Conservation (phyloP, 352 stramenopile species). For the Phytophthora pluvialis region DNA sequence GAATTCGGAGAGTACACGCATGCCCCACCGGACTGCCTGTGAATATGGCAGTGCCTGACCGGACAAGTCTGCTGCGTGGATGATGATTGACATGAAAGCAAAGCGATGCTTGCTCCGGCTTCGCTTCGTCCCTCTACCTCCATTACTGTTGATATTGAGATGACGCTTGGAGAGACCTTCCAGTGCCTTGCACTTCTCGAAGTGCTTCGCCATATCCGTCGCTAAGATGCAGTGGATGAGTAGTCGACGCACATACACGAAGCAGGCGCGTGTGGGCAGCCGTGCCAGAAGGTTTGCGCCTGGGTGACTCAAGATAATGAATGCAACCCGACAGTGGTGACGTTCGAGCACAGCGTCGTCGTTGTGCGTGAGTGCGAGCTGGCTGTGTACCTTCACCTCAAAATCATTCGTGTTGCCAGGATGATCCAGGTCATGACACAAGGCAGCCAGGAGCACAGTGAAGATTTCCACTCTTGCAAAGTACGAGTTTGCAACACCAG, state of each 20-base stretch:
- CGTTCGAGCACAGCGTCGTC: slow-evolving; percentile 84
- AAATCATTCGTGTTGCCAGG: slow-evolving; percentile 88
- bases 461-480: slow-evolving; percentile 64
- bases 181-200: slow-evolving; percentile 69
- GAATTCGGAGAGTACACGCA: slow-evolving; percentile 73
- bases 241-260: slow-evolving; percentile 56
- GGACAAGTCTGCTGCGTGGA: slow-evolving; percentile 77
- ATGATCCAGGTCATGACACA: slow-evolving; percentile 84
- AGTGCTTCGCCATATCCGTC: slow-evolving; percentile 82
- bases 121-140: slow-evolving; percentile 40
- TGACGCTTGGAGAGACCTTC: slow-evolving; percentile 57
- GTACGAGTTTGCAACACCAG: slow-evolving; percentile 43
- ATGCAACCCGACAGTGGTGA: slow-evolving; percentile 77
- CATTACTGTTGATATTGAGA: slow-evolving; percentile 25
- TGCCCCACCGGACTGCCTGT: slow-evolving; percentile 64
- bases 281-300: slow-evolving; percentile 69
- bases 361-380: slow-evolving; percentile 83
- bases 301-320: slow-evolving; percentile 68
- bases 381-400: slow-evolving; percentile 71
- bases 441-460: slow-evolving; percentile 52
- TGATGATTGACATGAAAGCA: slow-evolving; percentile 62
- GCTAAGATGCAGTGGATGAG: slow-evolving; percentile 75
- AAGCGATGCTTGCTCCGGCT: slow-evolving; percentile 40
- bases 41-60: slow-evolving; percentile 68
- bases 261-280: slow-evolving; percentile 47